phyloP scores from a whole-genome alignment of 2,329 filamentous ascomycete species.

The Ascochyta pisi region DNA sequence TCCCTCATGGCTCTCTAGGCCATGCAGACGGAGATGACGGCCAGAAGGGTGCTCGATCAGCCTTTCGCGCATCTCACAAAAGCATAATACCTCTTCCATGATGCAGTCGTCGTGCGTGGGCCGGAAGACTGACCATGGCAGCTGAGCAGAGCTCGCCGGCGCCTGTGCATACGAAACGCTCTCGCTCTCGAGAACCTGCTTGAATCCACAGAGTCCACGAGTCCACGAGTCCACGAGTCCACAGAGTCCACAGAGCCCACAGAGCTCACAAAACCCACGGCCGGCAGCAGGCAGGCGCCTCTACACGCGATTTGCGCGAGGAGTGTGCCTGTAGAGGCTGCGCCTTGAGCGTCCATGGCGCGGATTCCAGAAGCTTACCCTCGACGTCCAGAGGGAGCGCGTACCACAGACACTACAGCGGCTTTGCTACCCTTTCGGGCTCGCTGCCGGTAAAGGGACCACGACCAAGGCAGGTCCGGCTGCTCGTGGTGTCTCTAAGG shows the following conservation, averaged over 20 bases:
- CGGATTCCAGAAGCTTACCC: constrained; percentile 46
- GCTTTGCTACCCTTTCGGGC: constrained; percentile 43
- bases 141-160: constrained; percentile 31
- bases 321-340: constrained; percentile 19
- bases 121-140: constrained; percentile 27
- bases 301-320: constrained; percentile 20
- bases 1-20: constrained; percentile 36
- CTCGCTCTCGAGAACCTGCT: constrained; percentile 37
- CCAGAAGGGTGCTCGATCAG: constrained; percentile 38
- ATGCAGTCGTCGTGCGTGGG: constrained; percentile 3
- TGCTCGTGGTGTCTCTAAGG: constrained; percentile 30
- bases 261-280: constrained; percentile 25
- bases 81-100: constrained; percentile 32
- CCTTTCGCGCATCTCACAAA: constrained; percentile 33
- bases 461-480: constrained; percentile 7
- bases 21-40: constrained; percentile 45
- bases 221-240: constrained; percentile 24
- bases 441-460: constrained; percentile 27
- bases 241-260: constrained; percentile 25
- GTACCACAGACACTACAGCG: constrained; percentile 41
- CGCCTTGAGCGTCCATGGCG: constrained; percentile 29
- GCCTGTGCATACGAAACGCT: constrained; percentile 25
- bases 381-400: constrained; percentile 36
- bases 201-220: constrained; percentile 25
- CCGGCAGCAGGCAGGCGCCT: constrained; percentile 12